phyloP scores from a whole-genome alignment of 2,329 filamentous ascomycete species.

The Fusarium nanum region DNA sequence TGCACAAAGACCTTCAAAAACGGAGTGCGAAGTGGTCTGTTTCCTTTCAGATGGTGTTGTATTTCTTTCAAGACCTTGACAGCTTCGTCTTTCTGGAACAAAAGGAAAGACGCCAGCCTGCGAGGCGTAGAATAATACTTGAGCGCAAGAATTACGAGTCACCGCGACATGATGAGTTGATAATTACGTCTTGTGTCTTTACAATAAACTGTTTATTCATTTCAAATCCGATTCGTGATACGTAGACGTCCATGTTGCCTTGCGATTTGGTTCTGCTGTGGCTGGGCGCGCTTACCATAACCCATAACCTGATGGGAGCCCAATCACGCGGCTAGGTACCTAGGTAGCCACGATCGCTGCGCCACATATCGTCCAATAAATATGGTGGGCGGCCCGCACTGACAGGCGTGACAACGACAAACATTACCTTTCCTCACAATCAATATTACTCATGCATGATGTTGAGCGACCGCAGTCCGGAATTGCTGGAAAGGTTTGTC shows the following conservation, averaged over 20 bases:
- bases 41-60: conserved; percentile 14
- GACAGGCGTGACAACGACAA: not conserved
- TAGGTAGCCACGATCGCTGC: not conserved
- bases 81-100: not conserved
- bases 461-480: not conserved
- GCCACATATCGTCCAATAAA: conserved; percentile 3
- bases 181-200: conserved; percentile 26
- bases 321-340: too few species aligned
- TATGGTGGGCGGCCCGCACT: not conserved
- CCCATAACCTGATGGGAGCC: too few species aligned
- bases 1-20: conserved; percentile 18
- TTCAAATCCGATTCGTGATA: not conserved
- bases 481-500: conserved; percentile 16
- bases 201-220: conserved; percentile 2
- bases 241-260: not conserved
- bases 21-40: conserved; percentile 2
- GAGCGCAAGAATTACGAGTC: conserved; percentile 19
- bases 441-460: not conserved
- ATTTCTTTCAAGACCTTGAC: not conserved
- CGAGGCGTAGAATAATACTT: conserved; percentile 26
- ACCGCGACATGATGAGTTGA: conserved; percentile 26
- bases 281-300: not conserved
- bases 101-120: conserved; percentile 4
- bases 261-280: not conserved
- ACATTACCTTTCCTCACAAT: not conserved